These are phyloP conservation scores for Talaromyces sp. DNA, from an alignment of 2,329 filamentous ascomycete species.

Conservation along the genomic window DNA sequence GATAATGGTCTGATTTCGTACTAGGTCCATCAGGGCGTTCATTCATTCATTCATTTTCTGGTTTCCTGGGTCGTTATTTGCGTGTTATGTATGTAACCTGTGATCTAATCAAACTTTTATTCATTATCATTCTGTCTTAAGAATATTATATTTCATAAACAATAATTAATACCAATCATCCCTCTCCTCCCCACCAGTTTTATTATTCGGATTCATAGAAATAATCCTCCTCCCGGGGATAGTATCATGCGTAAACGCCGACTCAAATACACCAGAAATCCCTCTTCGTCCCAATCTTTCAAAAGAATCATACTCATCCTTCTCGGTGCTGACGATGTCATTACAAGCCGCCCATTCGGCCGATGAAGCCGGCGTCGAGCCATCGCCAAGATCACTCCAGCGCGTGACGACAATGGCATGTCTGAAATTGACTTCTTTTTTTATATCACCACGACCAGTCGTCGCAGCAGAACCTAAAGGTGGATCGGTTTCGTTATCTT, in stretches of 20 bases:
- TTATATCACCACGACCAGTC: background rate
- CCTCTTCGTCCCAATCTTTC: slow-evolving; percentile 48
- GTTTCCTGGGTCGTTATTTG: slow-evolving; percentile 1
- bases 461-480: background rate
- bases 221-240: slow-evolving; percentile 55
- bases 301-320: slow-evolving; percentile 50
- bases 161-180: slow-evolving; percentile 54
- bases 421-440: slow-evolving; percentile 42
- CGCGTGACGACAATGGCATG: slow-evolving; percentile 57
- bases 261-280: slow-evolving; percentile 57
- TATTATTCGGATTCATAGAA: slow-evolving; percentile 54
- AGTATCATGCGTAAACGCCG: slow-evolving; percentile 48
- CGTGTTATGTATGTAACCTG: slow-evolving; percentile 4
- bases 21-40: background rate
- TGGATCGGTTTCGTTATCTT: slow-evolving; percentile 39
- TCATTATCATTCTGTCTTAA: background rate
- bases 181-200: slow-evolving; percentile 51
- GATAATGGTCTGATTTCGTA: background rate
- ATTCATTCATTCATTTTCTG: background rate
- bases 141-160: background rate
- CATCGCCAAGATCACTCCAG: slow-evolving; percentile 59
- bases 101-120: slow-evolving; percentile 1
- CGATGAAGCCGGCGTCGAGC: slow-evolving; percentile 42
- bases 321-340: slow-evolving; percentile 24
- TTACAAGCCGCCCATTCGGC: slow-evolving; percentile 55